Conservation (phyloP, 169 alveolate species). For the Eimeria praecox region DNA sequence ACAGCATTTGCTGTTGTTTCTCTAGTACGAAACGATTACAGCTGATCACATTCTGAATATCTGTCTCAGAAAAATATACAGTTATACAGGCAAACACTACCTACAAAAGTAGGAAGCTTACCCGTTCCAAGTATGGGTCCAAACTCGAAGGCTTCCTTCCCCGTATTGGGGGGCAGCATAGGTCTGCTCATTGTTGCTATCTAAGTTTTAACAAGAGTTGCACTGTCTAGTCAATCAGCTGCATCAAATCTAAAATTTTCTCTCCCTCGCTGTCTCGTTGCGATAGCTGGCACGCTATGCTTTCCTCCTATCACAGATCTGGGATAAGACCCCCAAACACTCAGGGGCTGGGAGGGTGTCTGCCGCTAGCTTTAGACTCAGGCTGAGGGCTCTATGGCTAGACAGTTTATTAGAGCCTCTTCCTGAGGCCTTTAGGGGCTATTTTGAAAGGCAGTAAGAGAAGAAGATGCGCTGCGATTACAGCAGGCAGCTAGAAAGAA, state of each 20-base stretch:
- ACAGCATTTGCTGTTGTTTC: neutral
- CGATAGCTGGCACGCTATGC: neutral
- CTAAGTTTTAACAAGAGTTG: neutral
- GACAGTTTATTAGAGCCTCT: neutral
- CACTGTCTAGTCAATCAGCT: neutral
- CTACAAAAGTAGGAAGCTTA: neutral
- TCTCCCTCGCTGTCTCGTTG: conserved; percentile 12
- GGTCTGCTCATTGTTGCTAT: conserved; percentile 87
- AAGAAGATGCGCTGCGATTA: neutral
- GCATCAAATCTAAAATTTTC: neutral
- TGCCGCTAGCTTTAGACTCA: neutral
- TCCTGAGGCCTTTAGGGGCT: neutral
- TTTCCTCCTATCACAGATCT: neutral
- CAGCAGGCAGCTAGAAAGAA: conserved; percentile 3
- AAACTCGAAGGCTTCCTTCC: conserved; percentile 80
- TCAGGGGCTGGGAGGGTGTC: neutral
- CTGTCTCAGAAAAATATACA: neutral
- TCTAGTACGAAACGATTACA: neutral
- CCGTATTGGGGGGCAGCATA: conserved; percentile 87
- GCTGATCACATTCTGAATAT: neutral
- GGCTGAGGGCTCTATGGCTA: neutral
- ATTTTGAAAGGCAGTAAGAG: neutral
- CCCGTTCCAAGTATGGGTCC: conserved; percentile 81
- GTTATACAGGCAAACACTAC: too few species aligned
- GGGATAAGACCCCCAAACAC: neutral